These are phyloP conservation scores for Solanum gandarillasii DNA, from an alignment of 257 asterid genomes.

Conservation along the genomic window DNA sequence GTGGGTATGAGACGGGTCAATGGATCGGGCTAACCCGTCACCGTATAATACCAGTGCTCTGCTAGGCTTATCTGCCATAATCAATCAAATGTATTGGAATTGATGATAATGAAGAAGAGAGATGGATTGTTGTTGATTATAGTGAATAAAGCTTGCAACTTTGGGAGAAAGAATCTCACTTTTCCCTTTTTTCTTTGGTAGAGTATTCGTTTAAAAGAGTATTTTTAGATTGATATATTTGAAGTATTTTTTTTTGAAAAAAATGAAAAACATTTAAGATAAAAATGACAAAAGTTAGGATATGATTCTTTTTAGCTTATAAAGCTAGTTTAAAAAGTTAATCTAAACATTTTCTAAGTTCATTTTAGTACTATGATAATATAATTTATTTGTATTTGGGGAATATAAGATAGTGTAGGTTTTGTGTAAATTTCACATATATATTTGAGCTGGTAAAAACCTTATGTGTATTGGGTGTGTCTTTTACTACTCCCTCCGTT, in stretches of 20 bases:
- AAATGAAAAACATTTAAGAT: too few relatives aligned
- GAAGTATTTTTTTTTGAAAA: too few relatives aligned
- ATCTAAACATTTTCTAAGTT: too few relatives aligned
- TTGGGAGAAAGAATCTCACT: not conserved
- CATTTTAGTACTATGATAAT: too few relatives aligned
- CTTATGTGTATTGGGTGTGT: too few relatives aligned
- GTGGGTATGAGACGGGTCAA: conserved; percentile 49
- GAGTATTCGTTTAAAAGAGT: not conserved
- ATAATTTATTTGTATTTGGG: too few relatives aligned
- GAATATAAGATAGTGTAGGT: fast-evolving
- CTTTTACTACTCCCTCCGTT: too few relatives aligned
- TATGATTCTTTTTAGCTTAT: not conserved
- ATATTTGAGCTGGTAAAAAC: not conserved
- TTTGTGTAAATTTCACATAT: not conserved
- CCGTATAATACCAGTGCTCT: conserved; percentile 73
- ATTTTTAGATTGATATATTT: not conserved
- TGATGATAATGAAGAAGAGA: not conserved
- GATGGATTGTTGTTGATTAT: not conserved
- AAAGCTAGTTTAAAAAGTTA: not conserved
- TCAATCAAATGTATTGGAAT: not conserved
- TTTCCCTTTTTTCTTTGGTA: not conserved
- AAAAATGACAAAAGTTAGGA: not conserved
- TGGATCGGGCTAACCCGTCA: conserved; percentile 60
- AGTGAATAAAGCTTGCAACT: not conserved
- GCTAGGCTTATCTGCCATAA: conserved; percentile 78